Conservation (phyloP, 495 filamentous ascomycete species). For the Friedmanniomyces endolithicus region DNA sequence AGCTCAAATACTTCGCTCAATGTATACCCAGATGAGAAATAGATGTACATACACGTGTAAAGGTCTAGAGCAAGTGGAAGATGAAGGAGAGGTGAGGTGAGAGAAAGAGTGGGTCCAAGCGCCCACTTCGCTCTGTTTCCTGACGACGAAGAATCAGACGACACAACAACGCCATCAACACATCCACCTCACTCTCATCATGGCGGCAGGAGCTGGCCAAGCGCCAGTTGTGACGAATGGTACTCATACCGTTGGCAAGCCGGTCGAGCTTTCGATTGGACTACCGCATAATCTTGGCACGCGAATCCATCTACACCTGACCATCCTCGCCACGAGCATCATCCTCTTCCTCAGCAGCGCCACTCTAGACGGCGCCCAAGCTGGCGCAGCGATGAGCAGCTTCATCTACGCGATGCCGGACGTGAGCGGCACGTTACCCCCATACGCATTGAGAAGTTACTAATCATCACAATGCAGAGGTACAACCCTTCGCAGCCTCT, state of each 20-base stretch:
- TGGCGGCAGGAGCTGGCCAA: neutral
- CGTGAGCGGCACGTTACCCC: constrained; percentile 38
- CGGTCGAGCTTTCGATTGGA: constrained; percentile 60
- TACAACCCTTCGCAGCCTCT: constrained; percentile 47
- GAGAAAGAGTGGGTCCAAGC: too few species aligned
- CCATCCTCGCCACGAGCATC: constrained; percentile 50
- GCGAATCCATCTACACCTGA: constrained; percentile 66
- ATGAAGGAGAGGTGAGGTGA: too few species aligned
- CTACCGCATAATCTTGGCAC: constrained; percentile 66
- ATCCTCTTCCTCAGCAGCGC: constrained; percentile 68
- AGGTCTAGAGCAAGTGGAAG: too few species aligned
- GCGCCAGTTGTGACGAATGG: constrained; percentile 9
- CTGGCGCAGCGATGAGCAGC: constrained; percentile 52
- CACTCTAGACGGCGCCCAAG: constrained; percentile 43
- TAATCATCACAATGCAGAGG: constrained; percentile 29
- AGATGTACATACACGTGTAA: too few species aligned
- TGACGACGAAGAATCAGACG: neutral
- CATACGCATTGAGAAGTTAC: neutral
- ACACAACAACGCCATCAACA: neutral
- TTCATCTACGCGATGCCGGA: constrained; percentile 90
- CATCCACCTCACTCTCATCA: neutral
- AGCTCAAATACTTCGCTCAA: too few species aligned
- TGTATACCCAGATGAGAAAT: too few species aligned
- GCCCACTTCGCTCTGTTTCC: neutral
- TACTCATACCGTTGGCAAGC: constrained; percentile 26